Evolutionary conservation across 306 rosid species (phyloP), one percentile per base, ranked within the genome.

Genomic region (Cyclanthera cordifolia): DNA sequence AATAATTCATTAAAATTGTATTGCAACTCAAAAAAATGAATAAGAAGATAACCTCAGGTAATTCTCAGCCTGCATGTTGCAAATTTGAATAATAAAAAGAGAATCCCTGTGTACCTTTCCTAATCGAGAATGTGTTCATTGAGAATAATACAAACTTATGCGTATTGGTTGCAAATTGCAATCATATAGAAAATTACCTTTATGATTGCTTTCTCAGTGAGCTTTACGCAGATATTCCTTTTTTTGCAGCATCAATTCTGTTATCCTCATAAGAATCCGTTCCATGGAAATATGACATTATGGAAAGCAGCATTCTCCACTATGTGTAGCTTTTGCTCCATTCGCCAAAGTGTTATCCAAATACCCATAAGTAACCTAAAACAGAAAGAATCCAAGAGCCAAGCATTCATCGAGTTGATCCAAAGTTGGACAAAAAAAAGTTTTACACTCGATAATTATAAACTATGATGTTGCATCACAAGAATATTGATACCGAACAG

Each of bases 181-280:
- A 37, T 75, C 75, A 54, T 79, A 70, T 78, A 78, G 84, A 75
- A 75, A 72, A 56, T 45, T 78, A 54, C 70, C 80, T 66, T 73
- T 67, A 67, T 71, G 84, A 82, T 79, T 83, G 79, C 80, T 79
- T 82, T 83, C 82, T 71, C 49, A 70, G 74, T 63, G 81, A 55
- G 75, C 77, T 79, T 81, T 75, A 63, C 34, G 55, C 66, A 75
- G 68, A 80, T 76, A 82, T 82, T 84, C 90, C 60, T 69, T 19
- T 43, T 50, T 24, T 84, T 75, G 69, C 71, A 76, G 88, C 82
- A 85, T 90, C 85, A 74, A 78, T 85, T 81, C 87, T 81, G 75
- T 74, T 79, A 67, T 83, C 82, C 72, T 70, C 74, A 41, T 71
- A 72, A 76, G 82, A 86, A 84, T 84, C 86, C 81, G 73, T 76